phyloP scores from a whole-genome alignment of 768 basidiomycete species.

The Leccinum truebloodii region DNA sequence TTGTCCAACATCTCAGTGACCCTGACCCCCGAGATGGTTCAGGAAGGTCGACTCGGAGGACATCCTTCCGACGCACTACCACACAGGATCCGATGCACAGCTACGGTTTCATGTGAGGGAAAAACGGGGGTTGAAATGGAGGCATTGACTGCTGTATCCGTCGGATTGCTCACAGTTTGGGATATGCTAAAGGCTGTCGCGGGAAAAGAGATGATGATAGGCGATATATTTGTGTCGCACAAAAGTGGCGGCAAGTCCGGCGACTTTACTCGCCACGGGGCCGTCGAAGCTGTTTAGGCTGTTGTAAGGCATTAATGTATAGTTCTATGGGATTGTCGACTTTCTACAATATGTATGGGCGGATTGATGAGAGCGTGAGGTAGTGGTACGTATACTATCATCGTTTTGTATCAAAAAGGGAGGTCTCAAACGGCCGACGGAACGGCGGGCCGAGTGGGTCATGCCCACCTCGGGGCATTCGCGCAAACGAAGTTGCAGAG shows the following conservation, averaged over 20 bases:
- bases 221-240: constrained; percentile 58
- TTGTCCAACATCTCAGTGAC: constrained; percentile 70
- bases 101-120: constrained; percentile 73
- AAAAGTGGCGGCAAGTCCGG: constrained; percentile 80
- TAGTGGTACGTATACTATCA: background rate
- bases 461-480: too few species aligned
- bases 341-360: background rate
- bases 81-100: constrained; percentile 61
- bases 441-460: too few species aligned
- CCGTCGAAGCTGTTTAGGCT: background rate
- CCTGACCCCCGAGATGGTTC: constrained; percentile 47
- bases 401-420: too few species aligned
- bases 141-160: constrained; percentile 80
- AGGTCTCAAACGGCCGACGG: too few species aligned
- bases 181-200: constrained; percentile 93
- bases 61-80: constrained; percentile 15
- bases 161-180: constrained; percentile 83
- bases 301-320: background rate
- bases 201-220: constrained; percentile 84
- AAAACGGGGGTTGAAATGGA: constrained; percentile 95
- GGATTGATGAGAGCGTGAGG: background rate
- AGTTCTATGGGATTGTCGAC: background rate
- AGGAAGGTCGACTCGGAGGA: background rate
- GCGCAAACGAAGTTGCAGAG: too few species aligned
- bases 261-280: constrained; percentile 48